Percentiles rank a stretch among this genome's conserved stretches.
Conservation (phyloP, 371 early-diverging fungal species). For the Paraphysoderma sedebokerense region DNA sequence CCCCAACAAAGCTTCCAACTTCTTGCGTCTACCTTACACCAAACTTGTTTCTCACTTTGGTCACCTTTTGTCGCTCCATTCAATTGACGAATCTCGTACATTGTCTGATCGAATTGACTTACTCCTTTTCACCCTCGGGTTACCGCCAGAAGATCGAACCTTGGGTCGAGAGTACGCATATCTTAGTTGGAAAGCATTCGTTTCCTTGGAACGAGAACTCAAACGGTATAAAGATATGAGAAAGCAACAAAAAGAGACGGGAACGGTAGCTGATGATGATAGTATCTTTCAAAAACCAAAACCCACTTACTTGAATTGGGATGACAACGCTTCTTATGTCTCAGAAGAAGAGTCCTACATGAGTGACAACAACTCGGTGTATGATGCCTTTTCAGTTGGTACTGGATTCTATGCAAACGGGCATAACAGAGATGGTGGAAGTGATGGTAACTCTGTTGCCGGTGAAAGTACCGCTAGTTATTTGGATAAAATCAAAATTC, state of each 20-base stretch:
- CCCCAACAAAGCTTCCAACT: neutral
- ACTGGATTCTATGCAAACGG: neutral
- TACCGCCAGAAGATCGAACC: neutral
- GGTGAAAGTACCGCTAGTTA: too few relatives aligned
- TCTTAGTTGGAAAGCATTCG: neutral
- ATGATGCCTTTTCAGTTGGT: neutral
- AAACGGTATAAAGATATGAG: neutral
- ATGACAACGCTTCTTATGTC: neutral
- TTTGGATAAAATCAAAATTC: too few relatives aligned
- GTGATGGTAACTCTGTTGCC: neutral
- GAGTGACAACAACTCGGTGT: neutral
- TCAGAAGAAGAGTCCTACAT: constrained; percentile 1
- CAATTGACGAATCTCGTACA: neutral
- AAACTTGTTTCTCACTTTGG: neutral
- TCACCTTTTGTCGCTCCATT: neutral
- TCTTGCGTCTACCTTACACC: neutral
- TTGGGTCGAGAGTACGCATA: neutral
- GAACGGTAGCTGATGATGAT: too few relatives aligned
- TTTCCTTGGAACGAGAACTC: neutral
- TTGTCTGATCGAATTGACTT: neutral
- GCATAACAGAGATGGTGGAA: neutral
- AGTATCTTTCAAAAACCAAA: too few relatives aligned
- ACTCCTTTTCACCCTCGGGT: neutral
- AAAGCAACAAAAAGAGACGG: neutral
- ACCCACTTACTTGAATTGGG: too few relatives aligned